Base-by-base conservation (phyloP, 352 stramenopile species). In the Aphanomyces stellatus region DNA sequence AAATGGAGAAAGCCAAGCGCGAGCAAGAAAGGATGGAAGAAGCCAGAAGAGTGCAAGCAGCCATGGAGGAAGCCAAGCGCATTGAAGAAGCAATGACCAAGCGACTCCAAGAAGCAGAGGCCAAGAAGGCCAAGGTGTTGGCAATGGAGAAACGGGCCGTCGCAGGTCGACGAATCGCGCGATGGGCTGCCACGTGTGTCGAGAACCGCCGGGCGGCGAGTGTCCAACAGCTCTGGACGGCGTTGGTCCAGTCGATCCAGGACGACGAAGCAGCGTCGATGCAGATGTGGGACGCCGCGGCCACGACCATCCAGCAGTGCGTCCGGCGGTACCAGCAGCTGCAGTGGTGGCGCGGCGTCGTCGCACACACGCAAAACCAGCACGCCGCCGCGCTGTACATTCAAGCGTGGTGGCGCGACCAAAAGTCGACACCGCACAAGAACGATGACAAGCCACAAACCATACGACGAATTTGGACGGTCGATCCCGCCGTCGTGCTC, bases 401-500 rank as follows among this genome's bases (percentile, higher is more conserved):
- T 30, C 60, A 67, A 37, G n/a, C n/a, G 31, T 67, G 41, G 41
- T 67, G 49, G 43, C 28, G n/a, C 27, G 17, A 22, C 2, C 8
- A 25, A 55, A 24, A 3, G 7, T 33, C 31, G 22, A 27, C 28
- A n/a, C 22, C 10, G 41, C 30, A 63, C 19, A 6, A 46, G 22
- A 10, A 19, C n/a, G 25, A 51, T 10, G 13, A 22, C 6, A 25
- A 19, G 11, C 59, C 17, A 22, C 7, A 19, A 17, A 15, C 35
- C 7, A 43, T 37, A n/a, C 42, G 13, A 15, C 35, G 56, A 8
- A 33, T 67, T 1, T 48, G 22, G n/a, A 49, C 30, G 22, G 25
- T 49, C 17, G 37, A 55, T 1, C 53, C 71, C 22, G 71, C 86
- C 19, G 51, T 69, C 3, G 74, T 70, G 15, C 28, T 93, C 0